phyloP scores from a whole-genome alignment of 306 rosid genomes.

The Neltuma alba region DNA sequence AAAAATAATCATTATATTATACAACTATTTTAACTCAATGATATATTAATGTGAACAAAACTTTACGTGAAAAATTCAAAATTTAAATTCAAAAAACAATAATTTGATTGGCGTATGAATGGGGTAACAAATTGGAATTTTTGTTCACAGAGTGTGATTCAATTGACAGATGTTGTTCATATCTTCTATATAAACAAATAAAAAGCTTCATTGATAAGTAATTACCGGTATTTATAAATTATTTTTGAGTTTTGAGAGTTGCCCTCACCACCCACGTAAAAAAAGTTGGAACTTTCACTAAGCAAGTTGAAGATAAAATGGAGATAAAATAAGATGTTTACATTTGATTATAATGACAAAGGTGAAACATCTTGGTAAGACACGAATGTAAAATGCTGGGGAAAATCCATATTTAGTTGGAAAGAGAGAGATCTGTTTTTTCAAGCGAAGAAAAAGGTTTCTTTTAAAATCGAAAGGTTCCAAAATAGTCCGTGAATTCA shows the following conservation, averaged over 20 bases:
- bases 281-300: not conserved
- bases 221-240: not conserved
- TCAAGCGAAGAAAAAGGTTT: not conserved
- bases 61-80: not conserved
- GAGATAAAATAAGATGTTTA: not conserved
- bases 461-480: not conserved
- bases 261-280: not conserved
- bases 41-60: not conserved
- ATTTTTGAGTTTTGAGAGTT: not conserved
- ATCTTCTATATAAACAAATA: not conserved
- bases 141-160: not conserved
- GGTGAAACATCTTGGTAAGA: not conserved
- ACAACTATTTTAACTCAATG: not conserved
- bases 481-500: constrained; percentile 36
- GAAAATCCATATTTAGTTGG: not conserved
- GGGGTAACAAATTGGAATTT: not conserved
- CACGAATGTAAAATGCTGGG: not conserved
- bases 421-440: not conserved
- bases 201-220: not conserved
- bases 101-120: not conserved
- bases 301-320: not conserved
- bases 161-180: not conserved
- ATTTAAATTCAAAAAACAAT: not conserved
- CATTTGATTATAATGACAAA: not conserved
- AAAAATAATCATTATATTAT: not conserved